Percentiles rank a stretch among this genome's conserved stretches.
Conservation (phyloP, 2,329 filamentous ascomycete genomes). For the Xylaria hypoxylon region DNA sequence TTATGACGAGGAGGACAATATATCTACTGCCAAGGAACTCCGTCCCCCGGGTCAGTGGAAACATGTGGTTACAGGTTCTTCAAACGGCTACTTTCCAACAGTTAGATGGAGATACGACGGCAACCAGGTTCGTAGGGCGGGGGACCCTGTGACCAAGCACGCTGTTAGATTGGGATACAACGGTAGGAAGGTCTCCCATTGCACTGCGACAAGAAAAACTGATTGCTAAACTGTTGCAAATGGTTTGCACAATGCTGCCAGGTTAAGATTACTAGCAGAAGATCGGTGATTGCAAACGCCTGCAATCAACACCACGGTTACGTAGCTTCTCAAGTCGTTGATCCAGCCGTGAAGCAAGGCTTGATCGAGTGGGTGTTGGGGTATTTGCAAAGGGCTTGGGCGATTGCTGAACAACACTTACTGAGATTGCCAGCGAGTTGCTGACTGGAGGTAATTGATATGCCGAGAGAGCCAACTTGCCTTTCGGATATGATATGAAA, state of each 20-base stretch:
- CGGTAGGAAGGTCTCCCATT: too few relatives aligned
- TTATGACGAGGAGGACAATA: slow-evolving; percentile 3
- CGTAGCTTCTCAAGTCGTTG: slow-evolving; percentile 67
- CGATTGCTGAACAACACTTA: slow-evolving; percentile 62
- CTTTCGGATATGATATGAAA: too few relatives aligned
- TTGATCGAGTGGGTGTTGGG: slow-evolving; percentile 53
- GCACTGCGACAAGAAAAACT: too few relatives aligned
- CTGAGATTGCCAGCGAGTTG: slow-evolving; percentile 60
- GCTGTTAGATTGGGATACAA: too few relatives aligned
- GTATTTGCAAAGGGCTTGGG: slow-evolving; percentile 52
- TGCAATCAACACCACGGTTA: slow-evolving; percentile 55
- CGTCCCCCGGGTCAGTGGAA: not conserved
- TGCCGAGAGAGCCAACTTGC: too few relatives aligned
- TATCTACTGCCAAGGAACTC: not conserved
- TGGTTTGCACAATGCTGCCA: too few relatives aligned
- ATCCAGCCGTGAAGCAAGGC: slow-evolving; percentile 65
- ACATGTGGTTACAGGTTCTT: not conserved
- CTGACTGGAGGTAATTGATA: too few relatives aligned
- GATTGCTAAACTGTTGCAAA: too few relatives aligned
- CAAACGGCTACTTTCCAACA: not conserved
- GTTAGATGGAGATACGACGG: not conserved
- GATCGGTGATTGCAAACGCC: slow-evolving; percentile 64
- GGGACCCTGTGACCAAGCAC: too few relatives aligned
- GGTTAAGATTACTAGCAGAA: too few relatives aligned
- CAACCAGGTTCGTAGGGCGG: too few relatives aligned